Evolutionary conservation across 2,329 filamentous ascomycete species (phyloP), one percentile per base, ranked within the genome.

Genomic region (Coleophoma eucalyptorum): DNA sequence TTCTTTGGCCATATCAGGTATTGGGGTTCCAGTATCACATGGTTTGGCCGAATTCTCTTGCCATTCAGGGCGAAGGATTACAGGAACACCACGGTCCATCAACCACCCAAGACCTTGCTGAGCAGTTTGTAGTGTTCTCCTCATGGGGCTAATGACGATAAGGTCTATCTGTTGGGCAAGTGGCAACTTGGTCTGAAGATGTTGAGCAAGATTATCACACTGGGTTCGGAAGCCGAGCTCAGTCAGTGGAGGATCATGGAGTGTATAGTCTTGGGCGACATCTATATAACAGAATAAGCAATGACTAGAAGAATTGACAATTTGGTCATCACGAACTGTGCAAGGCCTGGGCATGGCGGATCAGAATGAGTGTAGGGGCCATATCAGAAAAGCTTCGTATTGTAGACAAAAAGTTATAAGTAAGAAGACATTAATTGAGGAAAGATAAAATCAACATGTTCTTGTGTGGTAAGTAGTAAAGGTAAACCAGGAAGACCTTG

Each of bases 311-410:
- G 34, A 31, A 20, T 38, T 26, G 32, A 45, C 20, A 26, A 13
- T 26, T 26, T 26, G 26, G 26, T 8, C 10, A 7, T 11, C 37
- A 64, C 65, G 61, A 57, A 71, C 71, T 73, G 46, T 73, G 70
- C 45, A 64, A 37, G 35, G 70, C 71, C 63, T 73, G 62, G 20
- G 67, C 71, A 50, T 73, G 71, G 44, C 71, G 63, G 52, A 73
- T 70, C 5, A 73, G 54, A 52, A 73, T 67, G n/a, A 73, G 57
- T 5, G 64, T 63, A 5, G 69, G 69, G 13, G 70, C 56, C 70
- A 73, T 73, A 18, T 26, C 10, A 8, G 26, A 26, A 26, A 8
- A 26, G 26, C 26, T 8, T 26, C 5, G 26, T 5, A 8, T 8
- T 26, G 26, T 26, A 5, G 6, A 26, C 26, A 26, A 5, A 7